phyloP scores from a whole-genome alignment of 805 yeast species.

The Isabelozyma heimii region DNA sequence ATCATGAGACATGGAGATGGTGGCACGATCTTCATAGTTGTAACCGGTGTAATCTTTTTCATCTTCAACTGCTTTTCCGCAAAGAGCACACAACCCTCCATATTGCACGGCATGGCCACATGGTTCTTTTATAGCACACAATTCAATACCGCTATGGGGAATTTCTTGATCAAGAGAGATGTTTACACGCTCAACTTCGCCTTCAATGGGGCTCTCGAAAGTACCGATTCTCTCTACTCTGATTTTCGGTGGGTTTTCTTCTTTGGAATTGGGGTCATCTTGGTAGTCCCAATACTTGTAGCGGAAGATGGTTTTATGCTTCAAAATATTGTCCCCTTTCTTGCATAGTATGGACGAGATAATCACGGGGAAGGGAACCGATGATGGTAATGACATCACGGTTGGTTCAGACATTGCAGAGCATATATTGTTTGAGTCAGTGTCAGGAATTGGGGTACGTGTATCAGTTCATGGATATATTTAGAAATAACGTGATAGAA shows the following conservation, averaged over 20 bases:
- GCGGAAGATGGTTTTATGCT: constrained; percentile 54
- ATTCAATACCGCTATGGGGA: constrained; percentile 38
- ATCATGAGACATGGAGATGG: constrained; percentile 87
- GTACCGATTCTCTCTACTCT: constrained; percentile 70
- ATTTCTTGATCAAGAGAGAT: constrained; percentile 63
- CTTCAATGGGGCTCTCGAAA: constrained; percentile 82
- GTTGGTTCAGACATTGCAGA: constrained; percentile 23
- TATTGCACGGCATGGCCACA: constrained; percentile 92
- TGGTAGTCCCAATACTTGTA: constrained; percentile 69
- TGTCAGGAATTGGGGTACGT: too few species aligned
- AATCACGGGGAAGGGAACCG: constrained; percentile 67
- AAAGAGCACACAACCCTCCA: constrained; percentile 91
- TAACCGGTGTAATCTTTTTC: constrained; percentile 74
- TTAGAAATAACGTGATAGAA: too few species aligned
- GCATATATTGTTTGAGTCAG: too few species aligned
- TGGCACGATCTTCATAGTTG: constrained; percentile 69
- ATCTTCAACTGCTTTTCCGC: constrained; percentile 75
- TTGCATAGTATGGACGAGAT: constrained; percentile 48
- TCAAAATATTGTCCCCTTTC: constrained; percentile 45
- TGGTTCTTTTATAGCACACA: constrained; percentile 68
- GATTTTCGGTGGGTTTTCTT: constrained; percentile 41
- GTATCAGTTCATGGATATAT: too few species aligned
- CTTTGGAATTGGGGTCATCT: constrained; percentile 49
- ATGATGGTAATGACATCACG: constrained; percentile 53
- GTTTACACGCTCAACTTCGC: constrained; percentile 51